phyloP scores from a whole-genome alignment of 2,329 filamentous ascomycete genomes.

The Pestalotiopsis sp. region DNA sequence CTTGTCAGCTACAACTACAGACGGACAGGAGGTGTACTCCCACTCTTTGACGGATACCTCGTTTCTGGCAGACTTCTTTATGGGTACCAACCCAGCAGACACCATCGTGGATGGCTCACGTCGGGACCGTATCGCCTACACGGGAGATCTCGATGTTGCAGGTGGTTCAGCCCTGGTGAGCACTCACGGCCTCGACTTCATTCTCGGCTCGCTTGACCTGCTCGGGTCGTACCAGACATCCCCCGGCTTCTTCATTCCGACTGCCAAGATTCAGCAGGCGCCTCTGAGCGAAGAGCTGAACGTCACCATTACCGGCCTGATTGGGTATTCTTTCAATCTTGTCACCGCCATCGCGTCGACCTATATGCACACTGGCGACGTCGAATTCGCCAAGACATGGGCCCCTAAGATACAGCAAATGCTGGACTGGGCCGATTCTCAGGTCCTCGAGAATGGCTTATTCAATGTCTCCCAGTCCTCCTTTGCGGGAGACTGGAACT shows the following conservation, averaged over 20 bases:
- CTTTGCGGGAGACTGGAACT: conserved; percentile 37
- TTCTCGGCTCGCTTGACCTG: conserved; percentile 30
- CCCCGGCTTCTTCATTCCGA: conserved; percentile 34
- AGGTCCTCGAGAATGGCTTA: conserved; percentile 24
- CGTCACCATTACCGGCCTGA: conserved; percentile 32
- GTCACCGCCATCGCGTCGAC: conserved; percentile 30
- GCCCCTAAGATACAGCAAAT: conserved; percentile 28
- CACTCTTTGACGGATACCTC: conserved; percentile 27
- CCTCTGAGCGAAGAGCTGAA: conserved; percentile 22
- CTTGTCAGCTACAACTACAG: conserved; percentile 14
- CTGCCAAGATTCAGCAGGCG: conserved; percentile 33
- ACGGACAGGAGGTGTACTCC: conserved; percentile 24
- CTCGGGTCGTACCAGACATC: conserved; percentile 31
- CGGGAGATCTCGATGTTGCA: conserved; percentile 34
- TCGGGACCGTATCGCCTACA: conserved; percentile 35
- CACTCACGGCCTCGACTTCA: conserved; percentile 27
- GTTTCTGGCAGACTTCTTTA: conserved; percentile 35
- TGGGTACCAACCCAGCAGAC: conserved; percentile 34
- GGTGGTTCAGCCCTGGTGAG: conserved; percentile 27
- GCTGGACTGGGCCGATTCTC: conserved; percentile 37
- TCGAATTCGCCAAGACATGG: conserved; percentile 28
- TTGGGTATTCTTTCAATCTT: conserved; percentile 36
- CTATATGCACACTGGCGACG: conserved; percentile 32
- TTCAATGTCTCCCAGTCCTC: conserved; percentile 29
- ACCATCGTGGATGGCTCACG: conserved; percentile 38